A percentile compares a stretch with the other conserved stretches of the same genome.
Evolutionary conservation across 345 rosid species (phyloP).

Genomic region (Ricinus communis): DNA sequence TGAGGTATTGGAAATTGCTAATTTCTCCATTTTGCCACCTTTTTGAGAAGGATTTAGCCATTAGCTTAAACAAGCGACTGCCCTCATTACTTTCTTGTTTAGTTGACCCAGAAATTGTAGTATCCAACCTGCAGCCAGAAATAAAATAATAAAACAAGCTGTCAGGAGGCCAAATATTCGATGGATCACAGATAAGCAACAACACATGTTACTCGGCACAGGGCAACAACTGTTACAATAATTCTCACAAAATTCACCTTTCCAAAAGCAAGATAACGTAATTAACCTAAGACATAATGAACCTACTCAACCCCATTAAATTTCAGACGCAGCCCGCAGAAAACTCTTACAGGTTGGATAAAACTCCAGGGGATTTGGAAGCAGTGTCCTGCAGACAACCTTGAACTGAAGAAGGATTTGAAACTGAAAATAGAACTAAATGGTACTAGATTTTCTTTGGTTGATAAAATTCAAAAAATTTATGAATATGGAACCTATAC

Average conservation of each 20-base stretch:
- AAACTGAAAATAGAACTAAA: too few relatives aligned
- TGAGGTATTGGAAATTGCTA: conserved; percentile 97
- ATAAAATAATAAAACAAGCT: conserved; percentile 20
- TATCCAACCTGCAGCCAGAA: conserved; percentile 71
- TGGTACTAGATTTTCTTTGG: too few relatives aligned
- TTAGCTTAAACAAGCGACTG: conserved; percentile 81
- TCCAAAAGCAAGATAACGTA: too few relatives aligned
- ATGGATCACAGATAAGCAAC: conserved; percentile 19
- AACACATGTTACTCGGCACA: background rate
- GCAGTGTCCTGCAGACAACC: too few relatives aligned
- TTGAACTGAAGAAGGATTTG: too few relatives aligned
- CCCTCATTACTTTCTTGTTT: conserved; percentile 95
- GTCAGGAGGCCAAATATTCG: conserved; percentile 20
- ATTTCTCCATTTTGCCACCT: conserved; percentile 99
- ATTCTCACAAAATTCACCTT: too few relatives aligned
- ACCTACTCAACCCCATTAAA: too few relatives aligned
- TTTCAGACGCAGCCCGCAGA: background rate
- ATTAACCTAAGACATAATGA: too few relatives aligned
- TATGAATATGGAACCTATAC: background rate
- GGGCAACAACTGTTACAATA: too few relatives aligned
- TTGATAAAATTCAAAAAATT: background rate
- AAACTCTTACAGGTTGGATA: too few relatives aligned
- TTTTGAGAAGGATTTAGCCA: conserved; percentile 96
- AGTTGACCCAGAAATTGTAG: conserved; percentile 90
- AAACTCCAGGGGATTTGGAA: too few relatives aligned